A percentile compares a stretch with the other conserved stretches of the same genome.
phyloP scores from a whole-genome alignment of 1,139 yeast species.

The Eremothecium coryli region DNA sequence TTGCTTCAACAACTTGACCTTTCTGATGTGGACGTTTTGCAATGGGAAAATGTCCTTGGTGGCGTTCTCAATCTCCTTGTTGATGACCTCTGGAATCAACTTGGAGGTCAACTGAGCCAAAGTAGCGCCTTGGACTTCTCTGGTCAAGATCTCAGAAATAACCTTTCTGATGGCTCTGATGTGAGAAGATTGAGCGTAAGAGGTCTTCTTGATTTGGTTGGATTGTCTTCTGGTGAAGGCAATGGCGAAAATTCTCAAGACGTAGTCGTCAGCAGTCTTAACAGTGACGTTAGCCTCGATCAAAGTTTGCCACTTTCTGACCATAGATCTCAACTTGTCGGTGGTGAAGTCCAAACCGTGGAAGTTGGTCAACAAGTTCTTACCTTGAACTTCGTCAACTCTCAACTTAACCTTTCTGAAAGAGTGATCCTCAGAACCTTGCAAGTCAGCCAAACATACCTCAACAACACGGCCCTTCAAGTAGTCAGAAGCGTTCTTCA shows the following conservation, averaged over 20 bases:
- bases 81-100: conserved; percentile 85
- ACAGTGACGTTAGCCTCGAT: conserved; percentile 88
- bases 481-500: conserved; percentile 86
- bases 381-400: conserved; percentile 90
- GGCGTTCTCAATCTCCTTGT: conserved; percentile 83
- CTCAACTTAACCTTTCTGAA: conserved; percentile 84
- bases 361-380: conserved; percentile 88
- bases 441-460: conserved; percentile 80
- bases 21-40: conserved; percentile 87
- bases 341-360: conserved; percentile 90
- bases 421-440: conserved; percentile 88
- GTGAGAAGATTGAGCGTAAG: conserved; percentile 86
- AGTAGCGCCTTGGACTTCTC: conserved; percentile 77
- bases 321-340: conserved; percentile 83
- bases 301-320: conserved; percentile 89
- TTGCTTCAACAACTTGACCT: conserved; percentile 84
- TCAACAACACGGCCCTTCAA: conserved; percentile 87
- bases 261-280: conserved; percentile 87
- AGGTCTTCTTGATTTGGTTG: conserved; percentile 83
- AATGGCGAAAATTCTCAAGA: conserved; percentile 78
- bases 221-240: conserved; percentile 89
- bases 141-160: conserved; percentile 76
- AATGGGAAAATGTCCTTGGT: conserved; percentile 79
- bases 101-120: conserved; percentile 80
- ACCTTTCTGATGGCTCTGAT: conserved; percentile 81